A percentile compares a stretch with the other conserved stretches of the same genome.
These are phyloP conservation scores for Rhodotorula mucilaginosa DNA, from an alignment of 1,284 basidiomycete genomes.

Conservation along the genomic window DNA sequence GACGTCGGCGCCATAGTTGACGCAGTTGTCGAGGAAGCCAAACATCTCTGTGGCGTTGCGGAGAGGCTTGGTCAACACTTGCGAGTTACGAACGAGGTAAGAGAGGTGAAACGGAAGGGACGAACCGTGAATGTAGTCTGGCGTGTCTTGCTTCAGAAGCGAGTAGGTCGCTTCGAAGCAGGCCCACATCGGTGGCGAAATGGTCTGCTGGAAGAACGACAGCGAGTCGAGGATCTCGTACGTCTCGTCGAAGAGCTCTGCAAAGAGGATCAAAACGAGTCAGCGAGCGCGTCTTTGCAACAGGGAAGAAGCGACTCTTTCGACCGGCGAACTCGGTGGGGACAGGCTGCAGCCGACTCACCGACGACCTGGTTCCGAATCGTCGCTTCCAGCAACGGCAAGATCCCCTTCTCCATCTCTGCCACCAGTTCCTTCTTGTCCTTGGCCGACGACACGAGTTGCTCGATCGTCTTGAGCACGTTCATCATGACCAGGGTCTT, in stretches of 20 bases:
- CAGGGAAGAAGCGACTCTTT: background rate
- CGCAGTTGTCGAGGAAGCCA: constrained; percentile 82
- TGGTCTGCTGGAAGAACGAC: constrained; percentile 74
- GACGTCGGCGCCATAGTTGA: constrained; percentile 75
- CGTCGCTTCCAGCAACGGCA: constrained; percentile 74
- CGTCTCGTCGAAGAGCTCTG: constrained; percentile 83
- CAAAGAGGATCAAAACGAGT: background rate
- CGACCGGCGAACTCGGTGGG: background rate
- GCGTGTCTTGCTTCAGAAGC: constrained; percentile 77
- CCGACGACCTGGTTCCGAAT: constrained; percentile 54
- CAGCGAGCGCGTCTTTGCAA: background rate
- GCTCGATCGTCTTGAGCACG: constrained; percentile 53
- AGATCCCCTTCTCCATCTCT: constrained; percentile 75
- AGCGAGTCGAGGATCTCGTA: constrained; percentile 81
- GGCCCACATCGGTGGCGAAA: constrained; percentile 80
- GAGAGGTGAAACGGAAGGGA: background rate
- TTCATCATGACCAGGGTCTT: constrained; percentile 45
- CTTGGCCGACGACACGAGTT: constrained; percentile 64
- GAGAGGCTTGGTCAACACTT: constrained; percentile 4
- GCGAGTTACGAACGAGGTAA: background rate
- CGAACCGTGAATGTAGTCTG: constrained; percentile 78
- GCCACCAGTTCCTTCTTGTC: constrained; percentile 70
- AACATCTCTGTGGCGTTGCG: constrained; percentile 68
- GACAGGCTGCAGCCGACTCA: constrained; percentile 46
- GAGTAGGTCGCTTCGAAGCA: constrained; percentile 78